A percentile compares a stretch with the other conserved stretches of the same genome.
Conservation (phyloP, 2,329 filamentous ascomycete genomes). For the Cadophora sp. region DNA sequence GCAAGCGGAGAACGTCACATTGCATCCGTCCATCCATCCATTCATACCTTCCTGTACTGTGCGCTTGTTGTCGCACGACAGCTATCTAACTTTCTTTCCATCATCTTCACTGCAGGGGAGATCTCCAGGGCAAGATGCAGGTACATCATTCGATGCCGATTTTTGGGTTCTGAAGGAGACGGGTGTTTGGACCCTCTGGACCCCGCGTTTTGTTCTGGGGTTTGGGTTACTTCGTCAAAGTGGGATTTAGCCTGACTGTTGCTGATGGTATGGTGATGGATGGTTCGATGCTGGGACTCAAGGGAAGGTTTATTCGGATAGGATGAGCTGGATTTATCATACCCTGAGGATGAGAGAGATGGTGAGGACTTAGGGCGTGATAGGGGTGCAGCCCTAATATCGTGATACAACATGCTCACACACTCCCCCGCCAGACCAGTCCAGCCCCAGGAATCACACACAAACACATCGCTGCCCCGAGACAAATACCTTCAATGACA, state of each 20-base stretch:
- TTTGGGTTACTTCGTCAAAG: no score
- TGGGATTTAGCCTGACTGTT: background rate
- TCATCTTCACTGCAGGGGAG: background rate
- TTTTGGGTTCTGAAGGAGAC: background rate
- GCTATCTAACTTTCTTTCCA: background rate
- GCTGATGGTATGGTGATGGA: background rate
- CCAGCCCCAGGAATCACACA: background rate
- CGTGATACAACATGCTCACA: background rate
- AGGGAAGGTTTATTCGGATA: background rate
- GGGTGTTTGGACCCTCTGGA: conserved; percentile 6
- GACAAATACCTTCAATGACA: conserved; percentile 5
- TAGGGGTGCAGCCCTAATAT: conserved; percentile 6
- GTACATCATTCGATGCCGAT: conserved; percentile 2
- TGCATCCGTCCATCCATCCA: no score
- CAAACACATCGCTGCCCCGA: background rate
- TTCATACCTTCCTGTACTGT: no score
- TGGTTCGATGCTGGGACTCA: no score
- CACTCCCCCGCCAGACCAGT: background rate
- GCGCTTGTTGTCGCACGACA: background rate
- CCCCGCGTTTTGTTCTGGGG: background rate
- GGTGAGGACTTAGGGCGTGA: conserved; percentile 1
- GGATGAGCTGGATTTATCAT: background rate
- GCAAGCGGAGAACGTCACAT: conserved; percentile 9
- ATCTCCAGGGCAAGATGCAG: background rate
- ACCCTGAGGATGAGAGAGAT: background rate